Percentiles rank a stretch among this genome's conserved stretches.
phyloP scores from a whole-genome alignment of 2,329 filamentous ascomycete species.

The Cyclaneusma minus region DNA sequence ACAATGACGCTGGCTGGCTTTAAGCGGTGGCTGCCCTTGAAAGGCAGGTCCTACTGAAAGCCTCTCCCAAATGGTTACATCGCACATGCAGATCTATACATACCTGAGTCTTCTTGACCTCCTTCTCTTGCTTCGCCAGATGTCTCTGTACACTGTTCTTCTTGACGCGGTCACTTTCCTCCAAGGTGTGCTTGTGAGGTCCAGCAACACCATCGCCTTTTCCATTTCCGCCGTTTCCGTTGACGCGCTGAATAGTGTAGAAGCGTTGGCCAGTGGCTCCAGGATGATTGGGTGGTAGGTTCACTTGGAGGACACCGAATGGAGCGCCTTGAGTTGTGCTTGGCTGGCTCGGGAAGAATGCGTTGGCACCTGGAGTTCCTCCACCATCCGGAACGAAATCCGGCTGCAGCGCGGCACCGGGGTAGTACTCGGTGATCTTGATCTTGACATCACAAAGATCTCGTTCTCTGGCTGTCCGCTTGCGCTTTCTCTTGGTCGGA shows the following conservation, averaged over 20 bases:
- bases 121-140: slow-evolving; percentile 47
- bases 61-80: too few species aligned
- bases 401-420: slow-evolving; percentile 26
- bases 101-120: slow-evolving; percentile 43
- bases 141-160: slow-evolving; percentile 62
- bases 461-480: slow-evolving; percentile 56
- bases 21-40: too few species aligned
- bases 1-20: too few species aligned
- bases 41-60: too few species aligned
- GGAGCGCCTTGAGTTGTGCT: too few species aligned
- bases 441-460: slow-evolving; percentile 81
- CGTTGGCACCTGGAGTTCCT: slow-evolving; percentile 6
- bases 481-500: slow-evolving; percentile 69
- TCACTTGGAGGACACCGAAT: slow-evolving; percentile 28
- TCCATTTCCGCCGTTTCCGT: slow-evolving; percentile 60
- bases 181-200: slow-evolving; percentile 59
- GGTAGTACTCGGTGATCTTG: slow-evolving; percentile 69
- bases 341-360: slow-evolving; percentile 12
- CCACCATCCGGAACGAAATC: slow-evolving; percentile 17
- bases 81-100: slow-evolving; percentile 18
- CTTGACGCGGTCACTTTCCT: slow-evolving; percentile 64
- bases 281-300: slow-evolving; percentile 26
- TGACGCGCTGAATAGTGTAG: slow-evolving; percentile 65
- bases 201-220: slow-evolving; percentile 54
- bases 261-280: slow-evolving; percentile 36